phyloP scores from a whole-genome alignment of 2,329 filamentous ascomycete genomes.

The Lachnellula arida region DNA sequence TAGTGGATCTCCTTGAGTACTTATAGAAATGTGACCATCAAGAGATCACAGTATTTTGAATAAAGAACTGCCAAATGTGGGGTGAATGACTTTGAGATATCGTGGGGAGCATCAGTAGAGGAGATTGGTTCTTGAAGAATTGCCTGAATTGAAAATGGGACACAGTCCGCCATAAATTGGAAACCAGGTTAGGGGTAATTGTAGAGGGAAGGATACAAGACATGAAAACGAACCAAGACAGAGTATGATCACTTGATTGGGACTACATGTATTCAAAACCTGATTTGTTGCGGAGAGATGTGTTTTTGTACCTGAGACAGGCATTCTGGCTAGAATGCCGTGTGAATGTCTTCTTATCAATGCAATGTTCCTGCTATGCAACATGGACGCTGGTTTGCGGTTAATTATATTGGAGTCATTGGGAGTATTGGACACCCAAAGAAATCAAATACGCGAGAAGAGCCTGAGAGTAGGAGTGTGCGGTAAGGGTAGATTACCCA shows the following conservation, averaged over 20 bases:
- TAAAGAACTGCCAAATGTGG: not conserved
- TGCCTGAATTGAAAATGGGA: slow-evolving; percentile 17
- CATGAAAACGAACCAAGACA: slow-evolving; percentile 1
- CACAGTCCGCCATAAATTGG: slow-evolving; percentile 5
- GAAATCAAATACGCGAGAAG: not conserved
- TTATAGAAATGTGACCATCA: not conserved
- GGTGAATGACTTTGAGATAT: slow-evolving; percentile 5
- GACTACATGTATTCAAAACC: slow-evolving; percentile 1
- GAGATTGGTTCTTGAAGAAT: not conserved
- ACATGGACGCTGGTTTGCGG: not conserved
- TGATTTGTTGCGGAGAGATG: not conserved
- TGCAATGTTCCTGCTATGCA: not conserved
- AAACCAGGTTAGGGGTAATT: slow-evolving; percentile 7
- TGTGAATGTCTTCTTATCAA: not conserved
- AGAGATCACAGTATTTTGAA: not conserved
- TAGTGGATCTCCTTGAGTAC: not conserved
- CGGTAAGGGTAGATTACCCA: not conserved
- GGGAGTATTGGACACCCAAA: not conserved
- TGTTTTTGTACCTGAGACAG: not conserved
- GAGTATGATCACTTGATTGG: slow-evolving; percentile 4
- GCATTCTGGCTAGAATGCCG: not conserved
- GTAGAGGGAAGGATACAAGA: slow-evolving; percentile 6
- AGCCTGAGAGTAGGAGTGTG: not conserved
- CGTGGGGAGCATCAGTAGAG: not conserved
- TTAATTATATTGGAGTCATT: not conserved